Conservation (phyloP, 2,329 filamentous ascomycete genomes). For the Colletotrichum simmondsii region DNA sequence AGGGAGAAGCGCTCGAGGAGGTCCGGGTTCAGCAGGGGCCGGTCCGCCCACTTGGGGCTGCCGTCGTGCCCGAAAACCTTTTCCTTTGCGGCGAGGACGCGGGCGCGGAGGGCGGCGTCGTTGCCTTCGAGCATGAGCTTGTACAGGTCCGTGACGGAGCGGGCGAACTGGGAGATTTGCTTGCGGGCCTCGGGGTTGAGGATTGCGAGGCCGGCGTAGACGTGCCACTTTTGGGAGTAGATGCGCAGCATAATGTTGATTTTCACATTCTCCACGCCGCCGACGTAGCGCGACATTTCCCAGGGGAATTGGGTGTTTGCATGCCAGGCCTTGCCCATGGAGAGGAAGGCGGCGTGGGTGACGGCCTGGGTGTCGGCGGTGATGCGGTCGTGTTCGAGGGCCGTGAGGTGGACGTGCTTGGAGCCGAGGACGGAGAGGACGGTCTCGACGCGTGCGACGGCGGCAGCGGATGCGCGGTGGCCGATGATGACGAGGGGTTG, state of each 20-base stretch:
- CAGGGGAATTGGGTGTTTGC: slow-evolving; percentile 96
- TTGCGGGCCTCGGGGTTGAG: slow-evolving; percentile 91
- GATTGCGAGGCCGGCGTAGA: slow-evolving; percentile 97
- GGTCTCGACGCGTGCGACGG: slow-evolving; percentile 80
- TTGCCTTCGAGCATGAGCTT: slow-evolving; percentile 96
- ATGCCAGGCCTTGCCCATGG: slow-evolving; percentile 98
- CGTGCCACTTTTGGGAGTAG: slow-evolving; percentile 99
- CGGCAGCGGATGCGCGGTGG: slow-evolving; percentile 84
- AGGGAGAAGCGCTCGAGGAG: slow-evolving; percentile 91
- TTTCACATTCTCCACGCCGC: slow-evolving; percentile 98
- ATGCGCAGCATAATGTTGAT: slow-evolving; percentile 98
- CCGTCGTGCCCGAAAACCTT: slow-evolving; percentile 78
- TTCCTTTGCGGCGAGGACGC: slow-evolving; percentile 74
- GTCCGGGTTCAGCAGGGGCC: slow-evolving; percentile 81
- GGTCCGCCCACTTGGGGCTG: slow-evolving; percentile 66
- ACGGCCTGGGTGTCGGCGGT: slow-evolving; percentile 98
- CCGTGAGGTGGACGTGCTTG: slow-evolving; percentile 88
- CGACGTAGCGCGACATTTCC: slow-evolving; percentile 95
- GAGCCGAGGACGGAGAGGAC: slow-evolving; percentile 87
- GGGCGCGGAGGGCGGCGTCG: slow-evolving; percentile 74
- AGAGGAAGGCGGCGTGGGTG: slow-evolving; percentile 95
- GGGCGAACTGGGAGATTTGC: slow-evolving; percentile 94
- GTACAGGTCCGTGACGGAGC: slow-evolving; percentile 92
- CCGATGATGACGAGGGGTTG: slow-evolving; percentile 95
- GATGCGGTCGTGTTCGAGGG: slow-evolving; percentile 92